Percentiles rank a stretch among this genome's conserved stretches.
phyloP scores from a whole-genome alignment of 805 yeast species.

The Pichia paraexigua region DNA sequence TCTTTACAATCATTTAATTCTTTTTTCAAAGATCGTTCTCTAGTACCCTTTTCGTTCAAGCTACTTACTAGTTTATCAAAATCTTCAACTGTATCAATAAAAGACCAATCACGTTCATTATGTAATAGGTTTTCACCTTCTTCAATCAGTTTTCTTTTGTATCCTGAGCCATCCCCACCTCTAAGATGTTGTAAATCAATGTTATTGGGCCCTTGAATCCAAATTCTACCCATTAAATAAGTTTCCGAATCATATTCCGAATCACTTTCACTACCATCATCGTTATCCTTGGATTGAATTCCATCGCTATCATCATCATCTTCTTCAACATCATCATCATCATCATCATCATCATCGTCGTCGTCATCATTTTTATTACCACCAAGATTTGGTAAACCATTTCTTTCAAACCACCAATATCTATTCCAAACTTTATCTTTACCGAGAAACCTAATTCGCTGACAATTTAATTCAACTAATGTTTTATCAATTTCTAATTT shows the following conservation, averaged over 20 bases:
- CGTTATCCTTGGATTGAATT: conserved; percentile 21
- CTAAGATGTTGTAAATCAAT: conserved; percentile 37
- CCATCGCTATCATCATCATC: conserved; percentile 40
- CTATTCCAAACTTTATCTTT: conserved; percentile 76
- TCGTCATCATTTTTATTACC: conserved; percentile 18
- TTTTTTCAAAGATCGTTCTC: conserved; percentile 60
- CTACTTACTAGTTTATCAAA: conserved; percentile 49
- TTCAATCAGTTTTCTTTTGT: conserved; percentile 58
- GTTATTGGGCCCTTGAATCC: conserved; percentile 84
- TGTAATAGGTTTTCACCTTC: conserved; percentile 48
- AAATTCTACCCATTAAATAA: conserved; percentile 73
- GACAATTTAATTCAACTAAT: conserved; percentile 65
- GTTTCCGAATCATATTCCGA: conserved; percentile 44
- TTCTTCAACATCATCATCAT: conserved; percentile 22
- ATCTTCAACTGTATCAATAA: conserved; percentile 52
- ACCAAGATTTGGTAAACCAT: conserved; percentile 57
- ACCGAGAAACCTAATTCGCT: conserved; percentile 70
- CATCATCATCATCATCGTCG: conserved; percentile 30
- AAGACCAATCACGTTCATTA: conserved; percentile 58
- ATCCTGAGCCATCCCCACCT: conserved; percentile 30
- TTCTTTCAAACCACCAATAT: conserved; percentile 92
- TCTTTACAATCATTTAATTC: conserved; percentile 50
- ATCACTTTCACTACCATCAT: conserved; percentile 34
- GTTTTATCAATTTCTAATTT: conserved; percentile 51
- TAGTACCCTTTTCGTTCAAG: conserved; percentile 66